phyloP scores from a whole-genome alignment of 306 rosid species.

The Quercus bicolor region DNA sequence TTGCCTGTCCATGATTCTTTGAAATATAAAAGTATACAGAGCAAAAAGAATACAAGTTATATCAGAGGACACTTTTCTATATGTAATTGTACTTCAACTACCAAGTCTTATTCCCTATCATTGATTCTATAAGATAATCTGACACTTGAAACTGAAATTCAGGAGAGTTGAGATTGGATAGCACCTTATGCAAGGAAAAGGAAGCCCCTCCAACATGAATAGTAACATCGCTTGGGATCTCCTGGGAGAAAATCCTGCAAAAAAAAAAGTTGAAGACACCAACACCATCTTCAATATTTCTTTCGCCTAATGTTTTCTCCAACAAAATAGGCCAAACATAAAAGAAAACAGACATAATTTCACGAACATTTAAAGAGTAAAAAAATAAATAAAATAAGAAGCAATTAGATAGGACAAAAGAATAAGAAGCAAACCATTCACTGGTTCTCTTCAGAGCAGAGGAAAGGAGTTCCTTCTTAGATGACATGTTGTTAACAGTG shows the following conservation, averaged over 20 bases:
- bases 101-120: background rate
- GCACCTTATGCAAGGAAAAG: constrained; percentile 89
- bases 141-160: constrained; percentile 12
- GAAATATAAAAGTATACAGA: background rate
- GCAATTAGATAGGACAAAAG: background rate
- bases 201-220: constrained; percentile 71
- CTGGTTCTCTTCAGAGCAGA: constrained; percentile 88
- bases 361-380: background rate
- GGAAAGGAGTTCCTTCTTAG: constrained; percentile 77
- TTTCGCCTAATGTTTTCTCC: background rate
- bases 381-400: background rate
- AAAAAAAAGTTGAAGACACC: constrained; percentile 29
- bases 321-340: constrained; percentile 9
- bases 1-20: constrained; percentile 15
- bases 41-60: background rate
- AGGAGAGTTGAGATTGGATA: constrained; percentile 1
- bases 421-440: constrained; percentile 66
- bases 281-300: constrained; percentile 11
- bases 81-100: background rate
- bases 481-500: constrained; percentile 51
- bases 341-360: constrained; percentile 10
- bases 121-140: background rate
- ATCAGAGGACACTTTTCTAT: background rate
- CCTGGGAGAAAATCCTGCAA: constrained; percentile 92
- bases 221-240: constrained; percentile 87